A percentile compares a stretch with the other conserved stretches of the same genome.
Evolutionary conservation across 768 basidiomycete species (phyloP).

Genomic region (Boletus reticulatus): DNA sequence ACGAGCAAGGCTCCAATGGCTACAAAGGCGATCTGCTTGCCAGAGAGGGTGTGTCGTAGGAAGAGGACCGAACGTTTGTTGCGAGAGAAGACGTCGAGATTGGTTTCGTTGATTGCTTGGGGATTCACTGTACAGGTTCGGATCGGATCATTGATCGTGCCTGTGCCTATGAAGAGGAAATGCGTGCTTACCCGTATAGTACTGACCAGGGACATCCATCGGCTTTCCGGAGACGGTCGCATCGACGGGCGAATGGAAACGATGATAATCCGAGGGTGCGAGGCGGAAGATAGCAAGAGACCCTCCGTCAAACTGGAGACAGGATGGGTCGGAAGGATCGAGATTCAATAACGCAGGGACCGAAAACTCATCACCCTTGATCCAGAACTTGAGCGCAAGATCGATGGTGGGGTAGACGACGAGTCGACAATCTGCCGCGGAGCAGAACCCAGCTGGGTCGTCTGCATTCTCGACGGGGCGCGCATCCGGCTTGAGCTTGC

Average conservation of each 20-base stretch:
- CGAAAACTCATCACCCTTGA: constrained; percentile 73
- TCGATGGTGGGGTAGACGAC: constrained; percentile 62
- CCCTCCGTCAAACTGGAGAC: constrained; percentile 40
- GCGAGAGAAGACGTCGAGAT: constrained; percentile 63
- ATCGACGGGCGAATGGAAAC: constrained; percentile 72
- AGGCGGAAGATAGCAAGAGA: constrained; percentile 71
- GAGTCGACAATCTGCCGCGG: constrained; percentile 71
- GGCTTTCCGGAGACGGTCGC: constrained; percentile 43
- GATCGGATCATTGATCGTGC: neutral
- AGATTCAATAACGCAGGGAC: constrained; percentile 56
- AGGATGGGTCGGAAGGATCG: constrained; percentile 39
- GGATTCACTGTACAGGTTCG: constrained; percentile 55
- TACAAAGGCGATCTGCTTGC: constrained; percentile 59
- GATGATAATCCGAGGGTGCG: constrained; percentile 80
- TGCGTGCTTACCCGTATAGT: constrained; percentile 50
- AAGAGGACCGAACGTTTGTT: constrained; percentile 59
- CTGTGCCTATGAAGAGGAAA: neutral
- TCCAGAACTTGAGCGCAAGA: constrained; percentile 69
- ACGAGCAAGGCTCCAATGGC: constrained; percentile 83
- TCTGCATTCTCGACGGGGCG: constrained; percentile 58
- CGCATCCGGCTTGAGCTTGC: constrained; percentile 55
- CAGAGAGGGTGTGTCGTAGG: constrained; percentile 45
- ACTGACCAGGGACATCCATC: constrained; percentile 51
- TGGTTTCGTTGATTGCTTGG: constrained; percentile 67
- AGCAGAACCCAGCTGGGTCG: constrained; percentile 53